A percentile compares a stretch with the other conserved stretches of the same genome.
phyloP scores from a whole-genome alignment of 768 basidiomycete species.

The Boletus rubescentipes region DNA sequence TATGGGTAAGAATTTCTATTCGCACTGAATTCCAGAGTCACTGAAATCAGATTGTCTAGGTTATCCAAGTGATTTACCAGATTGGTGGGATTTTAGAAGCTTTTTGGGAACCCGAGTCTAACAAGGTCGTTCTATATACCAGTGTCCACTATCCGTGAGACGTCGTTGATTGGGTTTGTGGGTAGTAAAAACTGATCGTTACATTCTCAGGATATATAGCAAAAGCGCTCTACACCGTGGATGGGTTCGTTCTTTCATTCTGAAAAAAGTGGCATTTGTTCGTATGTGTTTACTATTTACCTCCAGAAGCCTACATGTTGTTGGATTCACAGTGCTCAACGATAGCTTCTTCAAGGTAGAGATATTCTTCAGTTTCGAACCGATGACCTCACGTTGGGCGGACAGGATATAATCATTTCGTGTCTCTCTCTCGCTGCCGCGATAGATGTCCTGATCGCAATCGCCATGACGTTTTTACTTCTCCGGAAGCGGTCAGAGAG shows the following conservation, averaged over 20 bases:
- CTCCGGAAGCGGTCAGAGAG: neutral
- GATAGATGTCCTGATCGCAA: constrained; percentile 11
- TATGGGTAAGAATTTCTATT: constrained; percentile 4
- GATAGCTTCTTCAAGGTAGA: neutral
- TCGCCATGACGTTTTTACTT: constrained; percentile 11
- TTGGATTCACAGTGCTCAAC: neutral
- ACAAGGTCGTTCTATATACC: neutral
- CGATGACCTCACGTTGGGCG: neutral
- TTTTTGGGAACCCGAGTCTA: neutral
- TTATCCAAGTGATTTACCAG: neutral
- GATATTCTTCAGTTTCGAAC: neutral
- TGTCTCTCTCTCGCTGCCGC: neutral
- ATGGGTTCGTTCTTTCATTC: constrained; percentile 4
- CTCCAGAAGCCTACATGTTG: neutral
- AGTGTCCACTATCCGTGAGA: neutral
- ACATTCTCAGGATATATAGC: neutral
- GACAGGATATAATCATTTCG: neutral
- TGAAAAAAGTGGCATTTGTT: no score
- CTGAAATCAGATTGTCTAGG: no score
- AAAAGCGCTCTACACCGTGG: neutral
- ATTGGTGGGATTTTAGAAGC: neutral
- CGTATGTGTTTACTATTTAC: neutral
- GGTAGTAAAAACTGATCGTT: neutral
- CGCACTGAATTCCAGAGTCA: no score
- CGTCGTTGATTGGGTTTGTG: neutral